Conservation (phyloP, 192 early-diverging fungal species). For the Podila epigama region DNA sequence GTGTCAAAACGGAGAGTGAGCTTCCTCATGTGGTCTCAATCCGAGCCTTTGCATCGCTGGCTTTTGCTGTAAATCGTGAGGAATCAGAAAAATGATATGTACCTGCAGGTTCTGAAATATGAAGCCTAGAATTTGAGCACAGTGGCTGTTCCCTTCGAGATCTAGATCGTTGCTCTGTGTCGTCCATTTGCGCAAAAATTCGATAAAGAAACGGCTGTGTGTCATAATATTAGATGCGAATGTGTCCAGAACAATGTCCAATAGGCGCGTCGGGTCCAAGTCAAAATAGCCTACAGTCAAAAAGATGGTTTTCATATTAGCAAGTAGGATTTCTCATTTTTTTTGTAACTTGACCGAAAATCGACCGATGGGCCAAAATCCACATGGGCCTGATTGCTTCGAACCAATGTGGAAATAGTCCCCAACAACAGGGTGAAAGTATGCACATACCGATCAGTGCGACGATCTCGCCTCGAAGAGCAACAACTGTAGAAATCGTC, state of each 20-base stretch:
- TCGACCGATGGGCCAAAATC: too few relatives aligned
- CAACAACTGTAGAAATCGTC: too few relatives aligned
- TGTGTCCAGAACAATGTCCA: constrained; percentile 78
- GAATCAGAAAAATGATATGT: background rate
- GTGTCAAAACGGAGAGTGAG: background rate
- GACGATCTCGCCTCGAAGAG: background rate
- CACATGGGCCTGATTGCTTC: too few relatives aligned
- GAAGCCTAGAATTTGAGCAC: constrained; percentile 80
- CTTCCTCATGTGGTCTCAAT: background rate
- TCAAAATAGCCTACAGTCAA: constrained; percentile 69
- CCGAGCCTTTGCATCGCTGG: background rate
- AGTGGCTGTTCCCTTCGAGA: constrained; percentile 11
- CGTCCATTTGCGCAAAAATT: constrained; percentile 64
- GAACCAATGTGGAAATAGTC: too few relatives aligned
- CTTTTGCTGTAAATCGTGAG: background rate
- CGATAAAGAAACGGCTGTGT: constrained; percentile 76
- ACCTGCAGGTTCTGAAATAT: constrained; percentile 70
- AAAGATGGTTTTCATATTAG: background rate
- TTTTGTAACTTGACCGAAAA: background rate
- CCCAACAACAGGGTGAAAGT: too few relatives aligned
- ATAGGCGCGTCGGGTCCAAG: constrained; percentile 85
- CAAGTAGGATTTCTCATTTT: background rate
- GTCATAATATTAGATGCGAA: constrained; percentile 74
- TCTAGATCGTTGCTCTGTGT: background rate
- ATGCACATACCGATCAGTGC: background rate